Evolutionary conservation across 192 early-diverging fungal species (phyloP).

Genomic region (Lobosporangium transversale): DNA sequence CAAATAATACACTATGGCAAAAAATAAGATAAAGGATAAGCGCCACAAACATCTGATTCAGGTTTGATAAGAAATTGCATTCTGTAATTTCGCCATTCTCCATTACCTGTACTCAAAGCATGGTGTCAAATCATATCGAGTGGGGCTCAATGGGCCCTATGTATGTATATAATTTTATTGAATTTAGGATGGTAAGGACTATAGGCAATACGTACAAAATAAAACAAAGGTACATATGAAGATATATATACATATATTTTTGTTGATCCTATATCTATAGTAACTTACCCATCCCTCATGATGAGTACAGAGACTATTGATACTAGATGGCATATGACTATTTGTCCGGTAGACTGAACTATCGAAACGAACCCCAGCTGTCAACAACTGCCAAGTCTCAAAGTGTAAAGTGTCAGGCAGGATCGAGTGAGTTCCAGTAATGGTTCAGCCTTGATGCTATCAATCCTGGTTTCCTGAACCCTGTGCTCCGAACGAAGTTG

Average conservation of each 20-base stretch:
- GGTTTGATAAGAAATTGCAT: background rate
- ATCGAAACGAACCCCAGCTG: background rate
- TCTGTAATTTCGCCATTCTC: no score
- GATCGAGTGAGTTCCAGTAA: no score
- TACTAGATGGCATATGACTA: background rate
- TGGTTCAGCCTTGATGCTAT: background rate
- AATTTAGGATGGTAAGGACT: no score
- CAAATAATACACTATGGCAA: constrained; percentile 9
- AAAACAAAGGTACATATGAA: no score
- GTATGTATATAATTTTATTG: no score
- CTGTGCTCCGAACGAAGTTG: background rate
- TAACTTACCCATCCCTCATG: constrained; percentile 14
- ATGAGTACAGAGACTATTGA: constrained; percentile 2
- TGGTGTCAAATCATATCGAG: constrained; percentile 40
- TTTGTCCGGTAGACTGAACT: background rate
- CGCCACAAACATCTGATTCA: background rate
- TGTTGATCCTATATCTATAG: no score
- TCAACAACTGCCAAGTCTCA: constrained; percentile 1
- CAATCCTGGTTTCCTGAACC: background rate
- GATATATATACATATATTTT: no score
- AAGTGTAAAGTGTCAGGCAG: background rate
- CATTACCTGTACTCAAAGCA: constrained; percentile 47
- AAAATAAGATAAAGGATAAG: no score
- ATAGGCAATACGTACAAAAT: no score
- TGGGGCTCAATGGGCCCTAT: constrained; percentile 35